These are phyloP conservation scores for barley (Hordeum vulgare) DNA, from an alignment of 176 grass and related monocot species.

Conservation along the genomic window DNA sequence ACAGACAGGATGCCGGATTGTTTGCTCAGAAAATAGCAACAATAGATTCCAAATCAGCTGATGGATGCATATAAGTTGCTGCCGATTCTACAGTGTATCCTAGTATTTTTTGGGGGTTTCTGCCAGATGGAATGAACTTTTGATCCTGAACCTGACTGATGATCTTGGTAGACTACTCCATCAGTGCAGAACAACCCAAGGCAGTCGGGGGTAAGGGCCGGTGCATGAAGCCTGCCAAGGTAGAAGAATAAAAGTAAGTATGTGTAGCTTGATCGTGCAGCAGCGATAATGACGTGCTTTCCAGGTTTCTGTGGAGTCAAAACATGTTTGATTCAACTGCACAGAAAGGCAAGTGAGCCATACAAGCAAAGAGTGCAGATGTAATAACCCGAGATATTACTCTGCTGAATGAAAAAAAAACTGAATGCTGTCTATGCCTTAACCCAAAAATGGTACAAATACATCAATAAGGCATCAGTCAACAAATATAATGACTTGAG, in stretches of 20 bases:
- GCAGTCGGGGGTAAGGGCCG: slow-evolving; percentile 74
- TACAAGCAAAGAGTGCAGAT: background rate
- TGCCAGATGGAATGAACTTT: slow-evolving; percentile 32
- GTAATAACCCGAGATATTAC: background rate
- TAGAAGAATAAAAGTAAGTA: background rate
- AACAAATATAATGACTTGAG: no score
- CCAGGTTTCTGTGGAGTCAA: background rate
- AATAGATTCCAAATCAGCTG: background rate
- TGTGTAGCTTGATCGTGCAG: no score
- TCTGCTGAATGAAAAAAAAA: background rate
- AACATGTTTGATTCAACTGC: background rate
- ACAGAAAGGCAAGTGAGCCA: background rate
- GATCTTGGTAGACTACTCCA: slow-evolving; percentile 69
- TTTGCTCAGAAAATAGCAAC: background rate
- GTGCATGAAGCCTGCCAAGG: slow-evolving; percentile 65
- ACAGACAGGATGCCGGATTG: background rate
- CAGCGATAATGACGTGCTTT: no score
- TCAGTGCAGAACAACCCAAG: slow-evolving; percentile 63
- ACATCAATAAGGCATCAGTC: background rate
- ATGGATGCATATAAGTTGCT: background rate
- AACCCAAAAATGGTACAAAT: background rate
- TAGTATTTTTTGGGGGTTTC: slow-evolving; percentile 35
- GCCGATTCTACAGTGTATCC: background rate
- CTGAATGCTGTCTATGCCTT: background rate
- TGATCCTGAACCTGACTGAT: slow-evolving; percentile 51